Evolutionary conservation across 2,329 filamentous ascomycete species (phyloP).

Genomic region (Fusarium sarcochroum): DNA sequence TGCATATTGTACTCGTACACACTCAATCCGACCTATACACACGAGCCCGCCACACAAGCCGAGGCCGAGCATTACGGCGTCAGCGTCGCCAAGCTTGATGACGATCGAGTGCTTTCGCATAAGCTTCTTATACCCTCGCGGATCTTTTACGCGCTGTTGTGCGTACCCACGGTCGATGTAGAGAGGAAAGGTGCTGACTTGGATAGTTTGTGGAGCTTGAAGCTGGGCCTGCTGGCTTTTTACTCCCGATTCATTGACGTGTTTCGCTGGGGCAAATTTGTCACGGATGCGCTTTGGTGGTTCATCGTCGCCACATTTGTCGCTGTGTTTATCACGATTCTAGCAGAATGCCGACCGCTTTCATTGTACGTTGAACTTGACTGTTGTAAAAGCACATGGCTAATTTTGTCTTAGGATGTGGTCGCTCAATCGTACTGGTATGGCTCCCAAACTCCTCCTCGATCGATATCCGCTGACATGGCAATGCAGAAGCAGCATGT

Average conservation of each 20-base stretch:
- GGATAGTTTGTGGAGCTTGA: constrained; percentile 50
- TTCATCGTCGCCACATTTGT: constrained; percentile 49
- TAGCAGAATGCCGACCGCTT: constrained; percentile 49
- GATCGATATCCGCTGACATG: constrained; percentile 12
- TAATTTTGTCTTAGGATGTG: constrained; percentile 36
- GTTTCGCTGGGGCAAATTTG: constrained; percentile 43
- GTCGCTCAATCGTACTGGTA: constrained; percentile 28
- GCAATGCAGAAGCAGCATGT: constrained; percentile 29
- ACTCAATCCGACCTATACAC: constrained; percentile 49
- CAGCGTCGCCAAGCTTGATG: constrained; percentile 31
- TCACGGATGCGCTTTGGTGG: constrained; percentile 42
- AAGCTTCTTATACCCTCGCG: constrained; percentile 49
- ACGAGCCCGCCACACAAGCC: constrained; percentile 38
- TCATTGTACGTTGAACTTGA: constrained; percentile 30
- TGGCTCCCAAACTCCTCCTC: background rate
- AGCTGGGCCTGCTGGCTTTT: constrained; percentile 50
- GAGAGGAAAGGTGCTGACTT: constrained; percentile 4
- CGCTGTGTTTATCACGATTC: constrained; percentile 46
- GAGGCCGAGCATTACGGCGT: constrained; percentile 36
- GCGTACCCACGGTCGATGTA: background rate
- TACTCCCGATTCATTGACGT: constrained; percentile 51
- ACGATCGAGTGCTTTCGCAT: constrained; percentile 44
- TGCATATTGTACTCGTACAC: constrained; percentile 46
- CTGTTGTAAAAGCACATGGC: fast-evolving
- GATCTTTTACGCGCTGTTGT: constrained; percentile 52